These are phyloP conservation scores for Phycomyces blakesleeanus DNA, from an alignment of 192 early-diverging fungal species.

Conservation along the genomic window DNA sequence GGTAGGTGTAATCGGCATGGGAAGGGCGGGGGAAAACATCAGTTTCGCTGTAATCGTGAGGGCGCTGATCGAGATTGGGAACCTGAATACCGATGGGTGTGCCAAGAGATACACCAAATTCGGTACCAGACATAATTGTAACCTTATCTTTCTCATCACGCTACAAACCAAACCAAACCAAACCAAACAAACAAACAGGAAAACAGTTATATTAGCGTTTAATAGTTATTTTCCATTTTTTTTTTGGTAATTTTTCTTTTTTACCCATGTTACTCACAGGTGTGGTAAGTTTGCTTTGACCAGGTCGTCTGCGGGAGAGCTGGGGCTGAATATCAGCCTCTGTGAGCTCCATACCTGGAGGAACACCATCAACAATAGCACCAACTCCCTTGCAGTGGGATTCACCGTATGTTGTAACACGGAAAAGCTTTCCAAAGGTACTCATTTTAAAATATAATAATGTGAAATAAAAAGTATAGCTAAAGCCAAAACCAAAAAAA, in stretches of 20 bases:
- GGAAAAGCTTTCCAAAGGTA: slow-evolving; percentile 79
- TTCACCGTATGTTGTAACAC: slow-evolving; percentile 95
- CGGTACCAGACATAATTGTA: slow-evolving; percentile 88
- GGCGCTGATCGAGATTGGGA: slow-evolving; percentile 93
- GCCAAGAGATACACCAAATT: slow-evolving; percentile 88
- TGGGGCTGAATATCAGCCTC: slow-evolving; percentile 93
- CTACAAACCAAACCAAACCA: slow-evolving; percentile 31
- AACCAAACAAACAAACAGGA: no score
- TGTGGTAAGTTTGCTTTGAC: slow-evolving; percentile 93
- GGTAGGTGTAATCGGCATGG: slow-evolving; percentile 97
- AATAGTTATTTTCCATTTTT: no score
- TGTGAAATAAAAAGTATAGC: no score
- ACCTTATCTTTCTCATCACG: slow-evolving; percentile 95
- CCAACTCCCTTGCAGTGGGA: slow-evolving; percentile 98
- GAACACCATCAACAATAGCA: slow-evolving; percentile 93
- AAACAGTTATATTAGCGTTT: no score
- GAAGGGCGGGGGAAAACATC: slow-evolving; percentile 94
- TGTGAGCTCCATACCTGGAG: slow-evolving; percentile 87
- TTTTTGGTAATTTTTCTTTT: no score
- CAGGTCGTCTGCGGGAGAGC: slow-evolving; percentile 87
- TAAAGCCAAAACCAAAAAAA: no score
- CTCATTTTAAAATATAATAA: slow-evolving; percentile 51
- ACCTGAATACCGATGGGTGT: slow-evolving; percentile 93
- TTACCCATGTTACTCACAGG: slow-evolving; percentile 56
- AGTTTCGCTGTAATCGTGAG: slow-evolving; percentile 94